A percentile compares a stretch with the other conserved stretches of the same genome.
Conservation (phyloP, 2,329 filamentous ascomycete genomes). For the Paradendryphiella salina region DNA sequence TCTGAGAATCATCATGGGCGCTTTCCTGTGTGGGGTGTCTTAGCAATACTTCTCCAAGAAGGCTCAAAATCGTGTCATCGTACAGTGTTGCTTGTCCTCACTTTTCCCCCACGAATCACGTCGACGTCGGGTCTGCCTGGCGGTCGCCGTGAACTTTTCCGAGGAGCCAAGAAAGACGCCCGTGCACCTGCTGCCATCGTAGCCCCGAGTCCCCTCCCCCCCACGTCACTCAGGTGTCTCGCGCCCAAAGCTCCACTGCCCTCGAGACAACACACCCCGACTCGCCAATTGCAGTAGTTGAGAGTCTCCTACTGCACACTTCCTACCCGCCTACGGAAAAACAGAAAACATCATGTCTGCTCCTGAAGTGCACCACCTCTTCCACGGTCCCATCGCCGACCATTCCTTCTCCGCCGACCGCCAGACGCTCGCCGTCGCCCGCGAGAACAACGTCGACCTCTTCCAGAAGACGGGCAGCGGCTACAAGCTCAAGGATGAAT, state of each 20-base stretch:
- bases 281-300: conserved; percentile 65
- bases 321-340: neutral
- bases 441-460: conserved; percentile 87
- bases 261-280: conserved; percentile 1
- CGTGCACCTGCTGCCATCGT: conserved; percentile 15
- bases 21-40: neutral
- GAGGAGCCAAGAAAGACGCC: conserved; percentile 34
- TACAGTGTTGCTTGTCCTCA: neutral
- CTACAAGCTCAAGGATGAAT: conserved; percentile 85
- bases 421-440: conserved; percentile 83
- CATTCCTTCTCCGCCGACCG: conserved; percentile 97
- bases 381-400: conserved; percentile 94
- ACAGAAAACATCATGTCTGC: conserved; percentile 67
- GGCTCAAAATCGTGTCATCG: neutral
- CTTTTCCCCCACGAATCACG: neutral
- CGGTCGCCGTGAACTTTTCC: conserved; percentile 36
- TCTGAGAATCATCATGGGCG: conserved; percentile 42
- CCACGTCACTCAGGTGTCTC: conserved; percentile 11
- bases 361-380: conserved; percentile 93
- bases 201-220: conserved; percentile 5
- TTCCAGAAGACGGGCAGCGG: conserved; percentile 73
- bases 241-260: conserved; percentile 8
- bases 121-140: conserved; percentile 8
- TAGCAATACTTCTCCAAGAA: neutral
- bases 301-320: conserved; percentile 85